A percentile compares a stretch with the other conserved stretches of the same genome.
Evolutionary conservation across 129 eudicot genomes (phyloP).

Genomic region (Lonicera japonica): DNA sequence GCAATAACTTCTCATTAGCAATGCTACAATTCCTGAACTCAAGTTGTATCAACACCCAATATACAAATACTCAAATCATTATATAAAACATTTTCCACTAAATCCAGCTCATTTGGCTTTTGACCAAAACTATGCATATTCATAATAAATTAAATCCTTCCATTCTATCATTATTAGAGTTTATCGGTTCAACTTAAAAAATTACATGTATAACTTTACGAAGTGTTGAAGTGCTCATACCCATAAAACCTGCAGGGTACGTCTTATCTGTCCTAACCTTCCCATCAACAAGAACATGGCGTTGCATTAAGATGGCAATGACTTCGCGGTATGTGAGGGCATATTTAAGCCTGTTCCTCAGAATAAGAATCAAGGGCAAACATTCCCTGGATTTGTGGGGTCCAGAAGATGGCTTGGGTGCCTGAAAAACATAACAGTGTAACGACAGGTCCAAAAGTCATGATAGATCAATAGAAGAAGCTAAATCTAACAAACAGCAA

Average conservation of each 20-base stretch:
- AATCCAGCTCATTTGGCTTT: too few relatives aligned
- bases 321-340: conserved; percentile 41
- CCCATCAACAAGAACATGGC: conserved; percentile 40
- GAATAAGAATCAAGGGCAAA: conserved; percentile 38
- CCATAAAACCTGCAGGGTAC: conserved; percentile 44
- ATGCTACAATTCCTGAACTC: too few relatives aligned
- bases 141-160: too few relatives aligned
- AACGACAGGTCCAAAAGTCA: conserved; percentile 1
- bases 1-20: too few relatives aligned
- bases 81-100: too few relatives aligned
- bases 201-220: not conserved
- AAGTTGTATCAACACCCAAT: too few relatives aligned
- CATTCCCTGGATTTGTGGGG: conserved; percentile 47
- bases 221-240: conserved; percentile 7
- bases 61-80: too few relatives aligned
- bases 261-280: conserved; percentile 49
- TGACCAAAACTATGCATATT: too few relatives aligned
- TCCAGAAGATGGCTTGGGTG: conserved; percentile 52
- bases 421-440: conserved; percentile 12
- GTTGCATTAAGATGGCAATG: conserved; percentile 36
- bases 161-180: too few relatives aligned
- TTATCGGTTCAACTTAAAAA: too few relatives aligned
- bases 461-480: not conserved
- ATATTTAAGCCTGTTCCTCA: conserved; percentile 40
- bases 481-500: not conserved